Evolutionary conservation across 2,329 filamentous ascomycete genomes (phyloP).

Genomic region (Macrophomina phaseolina): DNA sequence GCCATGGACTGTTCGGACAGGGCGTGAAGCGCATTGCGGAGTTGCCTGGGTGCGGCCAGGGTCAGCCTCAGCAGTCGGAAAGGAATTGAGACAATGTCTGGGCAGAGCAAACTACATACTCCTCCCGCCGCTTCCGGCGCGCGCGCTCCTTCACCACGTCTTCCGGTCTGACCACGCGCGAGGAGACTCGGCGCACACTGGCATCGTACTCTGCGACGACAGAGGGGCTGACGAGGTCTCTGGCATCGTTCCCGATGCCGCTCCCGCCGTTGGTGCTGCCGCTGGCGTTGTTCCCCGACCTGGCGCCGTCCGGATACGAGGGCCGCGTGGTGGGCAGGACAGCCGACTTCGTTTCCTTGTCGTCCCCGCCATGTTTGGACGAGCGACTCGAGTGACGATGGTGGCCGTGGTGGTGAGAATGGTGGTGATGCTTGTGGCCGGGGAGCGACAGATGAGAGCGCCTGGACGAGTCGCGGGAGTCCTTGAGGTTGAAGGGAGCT

Average conservation of each 20-base stretch:
- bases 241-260: slow-evolving; percentile 31
- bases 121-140: slow-evolving; percentile 43
- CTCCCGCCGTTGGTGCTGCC: slow-evolving; percentile 33
- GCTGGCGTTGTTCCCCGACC: slow-evolving; percentile 34
- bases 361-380: slow-evolving; percentile 45
- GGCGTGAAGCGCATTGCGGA: slow-evolving; percentile 47
- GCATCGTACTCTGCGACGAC: slow-evolving; percentile 9
- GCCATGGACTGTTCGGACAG: slow-evolving; percentile 66
- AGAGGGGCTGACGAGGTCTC: slow-evolving; percentile 13
- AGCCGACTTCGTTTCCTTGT: slow-evolving; percentile 47
- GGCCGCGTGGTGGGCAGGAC: slow-evolving; percentile 52
- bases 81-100: slow-evolving; percentile 12
- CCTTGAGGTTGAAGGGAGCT: slow-evolving; percentile 24
- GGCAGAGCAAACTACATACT: slow-evolving; percentile 36
- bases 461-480: slow-evolving; percentile 31
- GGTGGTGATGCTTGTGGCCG: slow-evolving; percentile 33
- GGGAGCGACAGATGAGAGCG: slow-evolving; percentile 39
- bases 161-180: slow-evolving; percentile 42
- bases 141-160: slow-evolving; percentile 47
- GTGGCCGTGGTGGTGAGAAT: slow-evolving; percentile 34
- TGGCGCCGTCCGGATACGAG: slow-evolving; percentile 51
- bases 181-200: slow-evolving; percentile 13
- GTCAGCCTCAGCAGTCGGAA: background rate
- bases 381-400: slow-evolving; percentile 34
- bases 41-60: slow-evolving; percentile 38